Evolutionary conservation across 805 yeast genomes (phyloP), one percentile per base, ranked within the genome.

Genomic region (Nakazawaea anatomiae): DNA sequence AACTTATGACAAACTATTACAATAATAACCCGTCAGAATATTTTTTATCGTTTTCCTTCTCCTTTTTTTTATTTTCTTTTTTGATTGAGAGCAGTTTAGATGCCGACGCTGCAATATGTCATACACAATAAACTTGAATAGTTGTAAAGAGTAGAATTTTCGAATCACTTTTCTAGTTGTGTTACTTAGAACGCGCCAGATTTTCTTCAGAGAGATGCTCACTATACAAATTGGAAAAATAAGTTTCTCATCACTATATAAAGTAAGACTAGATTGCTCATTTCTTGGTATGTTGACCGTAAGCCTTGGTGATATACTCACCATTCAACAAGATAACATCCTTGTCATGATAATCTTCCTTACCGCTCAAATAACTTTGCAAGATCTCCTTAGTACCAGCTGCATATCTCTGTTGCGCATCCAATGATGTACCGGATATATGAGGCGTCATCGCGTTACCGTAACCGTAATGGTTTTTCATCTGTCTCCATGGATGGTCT

Each of bases 381-480:
- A 87, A 75, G 60, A 87, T 85, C 57, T 71, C 71, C 71, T 82
- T 77, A 39, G 82, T 82, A 47, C 95, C 95, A 29, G 67, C 68
- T 14, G 92, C 80, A 60, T 87, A 87, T 61, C 94, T 75, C 40
- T 73, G 71, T 71, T 87, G 94, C 38, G 95, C 92, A 65, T 87
- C 92, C 58, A 87, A 71, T 42, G 89, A 82, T 29, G 92, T 82
- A 55, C 95, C 94, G 49, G 88, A 81, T 58, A 82, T 79, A 63
- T 86, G 94, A 25, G 91, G 90, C 47, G 89, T 84, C 92, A 87
- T 85, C 49, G 91, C 92, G 60, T 87, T 87, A 57, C 92, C 92
- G 38, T 80, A 87, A 53, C 85, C 85, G 57, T 74, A 77, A 60
- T 77, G 71, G 77, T 85, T 84, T 46, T 70, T 63, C 82, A 85